Percentiles rank a stretch among this genome's conserved stretches.
Conservation (phyloP, 2,329 filamentous ascomycete genomes). For the Trichoderma harzianum region DNA sequence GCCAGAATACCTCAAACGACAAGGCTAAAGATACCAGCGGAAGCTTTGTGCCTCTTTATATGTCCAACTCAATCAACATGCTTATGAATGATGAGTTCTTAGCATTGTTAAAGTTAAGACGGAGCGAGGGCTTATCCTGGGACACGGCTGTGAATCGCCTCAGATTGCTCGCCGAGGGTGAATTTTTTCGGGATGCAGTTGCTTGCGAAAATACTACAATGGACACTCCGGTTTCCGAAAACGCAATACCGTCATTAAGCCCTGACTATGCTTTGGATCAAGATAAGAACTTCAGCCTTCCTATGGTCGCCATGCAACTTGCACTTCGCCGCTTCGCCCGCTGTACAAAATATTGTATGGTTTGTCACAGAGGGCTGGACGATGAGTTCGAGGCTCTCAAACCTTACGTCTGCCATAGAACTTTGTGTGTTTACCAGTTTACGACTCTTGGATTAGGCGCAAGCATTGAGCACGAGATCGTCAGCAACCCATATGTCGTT, state of each 20-base stretch:
- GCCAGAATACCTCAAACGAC: neutral
- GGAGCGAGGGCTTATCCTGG: constrained; percentile 57
- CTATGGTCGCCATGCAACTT: constrained; percentile 67
- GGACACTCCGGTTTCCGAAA: constrained; percentile 5
- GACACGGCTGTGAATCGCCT: constrained; percentile 33
- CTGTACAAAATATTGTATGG: constrained; percentile 83
- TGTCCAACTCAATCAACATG: constrained; percentile 65
- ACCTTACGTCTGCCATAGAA: constrained; percentile 72
- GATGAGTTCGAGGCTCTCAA: constrained; percentile 67
- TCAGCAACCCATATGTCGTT: constrained; percentile 75
- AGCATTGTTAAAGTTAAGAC: constrained; percentile 58
- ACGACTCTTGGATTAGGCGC: constrained; percentile 82
- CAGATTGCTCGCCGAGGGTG: neutral
- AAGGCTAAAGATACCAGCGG: constrained; percentile 5
- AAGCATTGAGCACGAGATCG: constrained; percentile 79
- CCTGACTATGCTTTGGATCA: constrained; percentile 32
- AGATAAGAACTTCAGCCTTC: constrained; percentile 44
- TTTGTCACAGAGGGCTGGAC: constrained; percentile 70
- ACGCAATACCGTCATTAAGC: constrained; percentile 22
- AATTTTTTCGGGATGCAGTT: neutral
- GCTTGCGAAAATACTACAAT: neutral
- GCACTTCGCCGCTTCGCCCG: constrained; percentile 71
- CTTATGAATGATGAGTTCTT: constrained; percentile 62
- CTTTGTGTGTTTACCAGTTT: constrained; percentile 83
- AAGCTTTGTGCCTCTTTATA: constrained; percentile 52